These are phyloP conservation scores for Hortaea sp. DNA, from an alignment of 2,329 filamentous ascomycete species.

Conservation along the genomic window DNA sequence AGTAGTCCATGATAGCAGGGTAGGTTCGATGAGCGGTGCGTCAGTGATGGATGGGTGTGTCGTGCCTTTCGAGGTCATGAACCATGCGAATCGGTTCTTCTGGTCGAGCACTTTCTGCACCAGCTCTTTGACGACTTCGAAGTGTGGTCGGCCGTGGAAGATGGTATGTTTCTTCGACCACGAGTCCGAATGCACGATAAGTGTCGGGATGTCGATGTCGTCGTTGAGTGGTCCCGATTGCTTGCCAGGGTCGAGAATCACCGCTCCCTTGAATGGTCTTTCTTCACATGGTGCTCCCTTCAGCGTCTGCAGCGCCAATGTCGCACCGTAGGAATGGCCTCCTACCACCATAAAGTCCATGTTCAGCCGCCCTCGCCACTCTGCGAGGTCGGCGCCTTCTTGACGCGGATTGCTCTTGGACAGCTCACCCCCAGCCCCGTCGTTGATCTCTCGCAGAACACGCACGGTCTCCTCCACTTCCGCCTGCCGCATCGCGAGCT, in stretches of 20 bases:
- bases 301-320: slow-evolving; percentile 52
- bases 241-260: slow-evolving; percentile 59
- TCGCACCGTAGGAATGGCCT: slow-evolving; percentile 59
- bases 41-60: slow-evolving; percentile 57
- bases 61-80: slow-evolving; percentile 31
- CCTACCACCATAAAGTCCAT: slow-evolving; percentile 46
- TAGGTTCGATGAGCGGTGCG: slow-evolving; percentile 54
- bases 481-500: slow-evolving; percentile 35
- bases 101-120: slow-evolving; percentile 36
- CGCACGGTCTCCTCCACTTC: slow-evolving; percentile 37
- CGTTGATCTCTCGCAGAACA: slow-evolving; percentile 31
- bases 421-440: slow-evolving; percentile 25
- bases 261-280: slow-evolving; percentile 45
- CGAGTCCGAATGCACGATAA: slow-evolving; percentile 54
- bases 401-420: slow-evolving; percentile 36
- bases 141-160: slow-evolving; percentile 56
- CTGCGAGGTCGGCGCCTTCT: slow-evolving; percentile 38
- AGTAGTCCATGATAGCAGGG: slow-evolving; percentile 51
- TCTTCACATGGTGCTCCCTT: slow-evolving; percentile 35
- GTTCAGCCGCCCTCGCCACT: slow-evolving; percentile 47
- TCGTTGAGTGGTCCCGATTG: slow-evolving; percentile 51
- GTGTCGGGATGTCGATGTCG: slow-evolving; percentile 47
- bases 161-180: slow-evolving; percentile 50
- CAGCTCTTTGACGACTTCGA: slow-evolving; percentile 50
- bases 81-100: slow-evolving; percentile 34